Base-by-base conservation (phyloP, 352 stramenopile species). In the Pythium rhizo-oryzae region DNA sequence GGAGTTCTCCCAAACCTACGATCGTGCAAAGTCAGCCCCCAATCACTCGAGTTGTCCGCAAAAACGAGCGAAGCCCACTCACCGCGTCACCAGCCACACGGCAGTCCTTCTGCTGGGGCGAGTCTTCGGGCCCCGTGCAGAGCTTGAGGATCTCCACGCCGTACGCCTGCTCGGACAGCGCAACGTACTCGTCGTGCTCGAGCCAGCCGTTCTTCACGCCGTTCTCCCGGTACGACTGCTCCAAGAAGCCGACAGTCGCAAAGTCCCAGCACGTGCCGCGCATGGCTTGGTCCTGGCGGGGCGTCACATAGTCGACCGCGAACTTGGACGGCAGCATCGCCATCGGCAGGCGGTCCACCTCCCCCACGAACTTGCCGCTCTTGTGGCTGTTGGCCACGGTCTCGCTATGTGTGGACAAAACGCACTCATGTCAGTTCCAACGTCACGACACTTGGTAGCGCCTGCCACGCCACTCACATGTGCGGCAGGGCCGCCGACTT, bases 181-280 rank as follows among this genome's bases (percentile, higher is more conserved):
- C 80, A 37, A 92, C 84, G 53, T 91, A 94, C 61, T 92, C 84
- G 35, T 94, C 79, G 16, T 67, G 63, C 2, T 79, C 70, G 7
- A 94, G 84, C 86, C 86, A 94, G 33, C 81, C 84, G 28, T 89
- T 83, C 39, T 62, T 64, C 25, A 92, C 67, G 51, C 84, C 86
- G 23, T 91, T 77, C 30, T 82, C 82, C 28, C 86, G 81, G 66
- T 94, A 94, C 59, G 84, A 92, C 62, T 91, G 82, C 69, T 94
- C 86, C 39, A 94, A 66, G 59, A 92, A 87, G 25, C 79, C 79
- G 50, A 94, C 85, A 8, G 86, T 92, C 3, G 86, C 84, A 56
- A 94, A 94, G 69, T 94, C 86, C 86, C 86, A 94, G 71, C 86
- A 94, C 4, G 84, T 94, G 43, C 86, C 86, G 43, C 86, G 86